Evolutionary conservation across 345 rosid species (phyloP), one percentile per base, ranked within the genome.

Genomic region (Durio zibethinus): DNA sequence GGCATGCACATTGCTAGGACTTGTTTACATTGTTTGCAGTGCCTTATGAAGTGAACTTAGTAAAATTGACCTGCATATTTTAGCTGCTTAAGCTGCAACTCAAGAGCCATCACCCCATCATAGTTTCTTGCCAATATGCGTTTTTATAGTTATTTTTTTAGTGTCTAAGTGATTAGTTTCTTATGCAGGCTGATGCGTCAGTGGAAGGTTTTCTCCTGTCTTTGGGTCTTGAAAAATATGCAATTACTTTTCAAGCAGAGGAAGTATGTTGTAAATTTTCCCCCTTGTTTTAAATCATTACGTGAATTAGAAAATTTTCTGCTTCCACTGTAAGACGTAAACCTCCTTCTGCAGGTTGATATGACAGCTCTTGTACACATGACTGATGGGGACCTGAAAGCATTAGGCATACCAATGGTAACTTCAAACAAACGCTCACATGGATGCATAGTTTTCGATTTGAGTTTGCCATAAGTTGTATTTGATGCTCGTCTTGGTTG

Each of bases 401-500:
- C 93, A 83, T 67, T 96, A 83, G 93, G 97, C 77, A 91, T 96
- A 83, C 99, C 98, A 12, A 92, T 96, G 99, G 99, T 96, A 89
- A 82, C 40, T 72, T 80, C 35, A 53, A 63, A 59, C 73, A 25
- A 11, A 23, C 21, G 33, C 48, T 52, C 14, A 68, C 47, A 6
- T 80, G 76, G 45, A 5, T 64, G 43, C 31, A 47, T 27, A 72
- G 61, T 50, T 52, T 33, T 31, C 12, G 27, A 50, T 31, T 61
- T 5, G 10, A 50, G n/a, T 33, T 50, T 71, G 60, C 40, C 15
- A 6, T 61, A 61, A 29, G 9, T 16, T 61, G 10, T 15, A 31
- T 14, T 61, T 27, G 42, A 50, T 33, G 60, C 25, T 31, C 29
- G 3, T 20, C 27, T 48, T 70, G 33, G 36, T 4, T 27, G 36